These are phyloP conservation scores for Syzygium jambos DNA, from an alignment of 345 rosid species.

Conservation along the genomic window DNA sequence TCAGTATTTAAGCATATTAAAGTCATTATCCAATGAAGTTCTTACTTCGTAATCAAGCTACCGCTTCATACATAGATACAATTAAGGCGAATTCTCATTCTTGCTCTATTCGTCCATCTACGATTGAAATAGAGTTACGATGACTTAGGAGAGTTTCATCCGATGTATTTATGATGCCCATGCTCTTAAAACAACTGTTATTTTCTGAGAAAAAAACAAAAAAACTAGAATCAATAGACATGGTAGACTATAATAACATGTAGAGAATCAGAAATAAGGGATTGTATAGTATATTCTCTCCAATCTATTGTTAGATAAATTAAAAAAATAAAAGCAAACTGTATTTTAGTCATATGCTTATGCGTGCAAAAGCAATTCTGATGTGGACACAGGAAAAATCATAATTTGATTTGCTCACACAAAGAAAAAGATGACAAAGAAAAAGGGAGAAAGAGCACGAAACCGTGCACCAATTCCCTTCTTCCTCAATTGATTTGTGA, in stretches of 20 bases:
- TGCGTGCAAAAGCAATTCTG: too few species aligned
- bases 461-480: background rate
- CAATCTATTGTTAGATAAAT: background rate
- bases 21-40: background rate
- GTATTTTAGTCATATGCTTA: too few species aligned
- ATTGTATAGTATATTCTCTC: background rate
- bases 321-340: too few species aligned
- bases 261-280: background rate
- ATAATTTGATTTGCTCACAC: background rate
- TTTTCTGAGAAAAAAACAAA: background rate
- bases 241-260: background rate
- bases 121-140: background rate
- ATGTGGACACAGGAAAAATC: background rate
- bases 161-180: background rate
- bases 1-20: background rate
- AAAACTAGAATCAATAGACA: background rate
- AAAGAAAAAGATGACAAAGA: background rate
- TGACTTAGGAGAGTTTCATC: background rate
- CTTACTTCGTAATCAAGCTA: background rate
- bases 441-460: background rate
- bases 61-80: background rate
- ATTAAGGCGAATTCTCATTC: background rate
- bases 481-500: background rate
- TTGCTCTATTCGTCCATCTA: background rate
- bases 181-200: background rate